phyloP scores from a whole-genome alignment of 2,329 filamentous ascomycete genomes.

The Aspergillus sp. region DNA sequence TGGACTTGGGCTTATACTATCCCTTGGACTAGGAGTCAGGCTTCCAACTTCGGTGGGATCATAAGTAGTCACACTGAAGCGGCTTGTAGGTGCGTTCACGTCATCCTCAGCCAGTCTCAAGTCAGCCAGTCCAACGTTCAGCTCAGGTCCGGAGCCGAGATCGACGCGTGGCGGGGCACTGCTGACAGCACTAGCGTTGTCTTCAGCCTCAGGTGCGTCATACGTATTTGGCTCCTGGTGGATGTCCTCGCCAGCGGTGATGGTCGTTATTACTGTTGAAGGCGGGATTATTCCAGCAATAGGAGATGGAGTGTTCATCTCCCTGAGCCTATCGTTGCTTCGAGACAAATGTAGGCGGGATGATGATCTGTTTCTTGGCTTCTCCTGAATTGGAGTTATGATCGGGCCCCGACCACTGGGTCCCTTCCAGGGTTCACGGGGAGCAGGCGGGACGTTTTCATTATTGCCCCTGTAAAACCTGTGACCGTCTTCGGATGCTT shows the following conservation, averaged over 20 bases:
- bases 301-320: conserved; percentile 34
- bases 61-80: conserved; percentile 68
- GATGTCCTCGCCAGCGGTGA: conserved; percentile 32
- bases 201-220: conserved; percentile 28
- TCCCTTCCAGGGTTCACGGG: conserved; percentile 67
- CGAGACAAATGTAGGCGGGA: conserved; percentile 47
- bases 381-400: conserved; percentile 68
- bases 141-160: conserved; percentile 29
- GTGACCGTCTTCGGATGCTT: conserved; percentile 36
- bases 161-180: conserved; percentile 29
- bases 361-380: conserved; percentile 60
- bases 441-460: conserved; percentile 46
- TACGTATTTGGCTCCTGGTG: conserved; percentile 34
- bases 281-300: conserved; percentile 32
- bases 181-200: conserved; percentile 19
- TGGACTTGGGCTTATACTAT: conserved; percentile 36
- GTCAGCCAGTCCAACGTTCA: conserved; percentile 38
- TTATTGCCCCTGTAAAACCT: conserved; percentile 43
- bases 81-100: conserved; percentile 57
- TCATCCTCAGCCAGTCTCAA: conserved; percentile 42
- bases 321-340: conserved; percentile 26
- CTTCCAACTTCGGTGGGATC: conserved; percentile 56
- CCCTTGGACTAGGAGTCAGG: conserved; percentile 33
- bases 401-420: conserved; percentile 70
- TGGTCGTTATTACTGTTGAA: conserved; percentile 40